Evolutionary conservation across 768 basidiomycete genomes (phyloP), one percentile per base, ranked within the genome.

Genomic region (Mycena vitilis): DNA sequence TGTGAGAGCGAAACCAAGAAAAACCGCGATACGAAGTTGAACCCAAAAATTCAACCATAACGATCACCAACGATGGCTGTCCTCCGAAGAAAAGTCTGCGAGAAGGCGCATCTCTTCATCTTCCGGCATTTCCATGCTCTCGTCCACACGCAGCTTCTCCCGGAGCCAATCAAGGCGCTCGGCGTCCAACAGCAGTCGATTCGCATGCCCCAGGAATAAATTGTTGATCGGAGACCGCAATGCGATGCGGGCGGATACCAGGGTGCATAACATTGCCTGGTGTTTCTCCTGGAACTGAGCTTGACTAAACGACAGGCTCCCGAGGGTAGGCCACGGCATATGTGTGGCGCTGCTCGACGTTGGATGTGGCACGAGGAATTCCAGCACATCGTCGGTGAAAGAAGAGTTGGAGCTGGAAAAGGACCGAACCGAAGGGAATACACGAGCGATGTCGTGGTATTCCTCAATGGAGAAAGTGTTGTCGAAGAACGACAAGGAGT

Each of bases 211-310:
- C 18, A 70, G 65, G 60, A 63, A 70, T 34, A 70, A 53, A 49
- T 59, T 65, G 13, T 53, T 38, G 22, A 70, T 62, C 25, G 69
- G 69, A 12, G 69, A 34, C 7, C 60, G 55, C 25, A 70, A 44
- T 20, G 65, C 60, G 34, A 66, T 58, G 25, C 69, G 65, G 22
- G 69, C 60, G n/a, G 59, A n/a, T 13, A 70, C 65, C 25, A 70
- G 47, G 23, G 8, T 70, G 51, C 69, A 70, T n/a, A 70, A 30
- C 69, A 66, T 61, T 56, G 55, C 51, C 65, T 70, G 69, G 34
- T 66, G 69, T 55, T 66, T 66, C 36, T 70, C 69, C 23, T 56
- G 53, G 56, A 70, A 70, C 60, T 70, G 69, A 6, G 69, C 69
- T 40, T 66, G 69, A 37, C 48, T 66, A 22, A 70, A 70, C 12